Evolutionary conservation across 192 early-diverging fungal species (phyloP), one percentile per base, ranked within the genome.

Genomic region (Linnemannia zychae): DNA sequence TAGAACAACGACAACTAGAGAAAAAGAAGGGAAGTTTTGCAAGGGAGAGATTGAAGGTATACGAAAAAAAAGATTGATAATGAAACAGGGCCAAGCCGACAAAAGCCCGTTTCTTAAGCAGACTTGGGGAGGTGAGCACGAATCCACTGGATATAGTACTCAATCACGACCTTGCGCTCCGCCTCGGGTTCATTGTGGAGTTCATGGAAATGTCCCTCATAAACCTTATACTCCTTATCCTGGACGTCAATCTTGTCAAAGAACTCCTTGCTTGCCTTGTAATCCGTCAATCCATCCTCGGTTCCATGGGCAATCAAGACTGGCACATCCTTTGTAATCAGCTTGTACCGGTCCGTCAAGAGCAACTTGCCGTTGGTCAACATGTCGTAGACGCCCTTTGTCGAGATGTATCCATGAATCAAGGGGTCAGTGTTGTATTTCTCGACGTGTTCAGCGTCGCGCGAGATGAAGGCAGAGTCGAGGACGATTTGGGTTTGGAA

Each of bases 351-450:
- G 7, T 17, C 53, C 4, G 72, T 84, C 60, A 89, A 40, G 46
- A 91, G 28, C 33, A 72, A 50, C 67, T 92, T 82, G 40, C 92
- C 92, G 53, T 91, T 87, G 1, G 86, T 72, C 67, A 93, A 75
- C 78, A 93, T 89, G 75, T 91, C 90, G 20, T 86, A 77, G 28
- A 89, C 22, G 22, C 90, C 90, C 16, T 78, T 76, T 3, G 91
- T 75, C 7, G 89, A 87, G 46, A 82, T 86, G 75, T 85, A 89
- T 50, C 84, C 80, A 63, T 94, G 92, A 7, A 91, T 84, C 9
- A 93, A 80, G 33, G 93, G 92, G 68, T 95, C 94, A 12, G 74
- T 63, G 33, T 78, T 34, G 74, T 94, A 95, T 6, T 83, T 88
- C 48, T 87, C 67, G 11, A 90, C 82, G 66, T 90, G 89, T 17